Evolutionary conservation across 306 rosid species (phyloP).

Genomic region (Vigna radiata): DNA sequence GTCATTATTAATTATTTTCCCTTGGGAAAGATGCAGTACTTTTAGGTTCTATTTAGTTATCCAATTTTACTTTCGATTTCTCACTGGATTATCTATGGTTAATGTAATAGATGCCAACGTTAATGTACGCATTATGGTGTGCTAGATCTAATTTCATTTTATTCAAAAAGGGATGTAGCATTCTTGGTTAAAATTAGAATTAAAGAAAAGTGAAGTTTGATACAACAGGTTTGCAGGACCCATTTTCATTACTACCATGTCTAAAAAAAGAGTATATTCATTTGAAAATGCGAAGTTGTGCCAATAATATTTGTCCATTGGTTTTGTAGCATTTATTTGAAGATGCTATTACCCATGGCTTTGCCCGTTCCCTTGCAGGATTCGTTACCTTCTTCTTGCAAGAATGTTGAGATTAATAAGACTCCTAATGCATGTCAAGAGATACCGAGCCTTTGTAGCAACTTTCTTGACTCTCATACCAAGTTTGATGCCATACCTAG

Average conservation of each 20-base stretch:
- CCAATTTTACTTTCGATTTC: constrained; percentile 13
- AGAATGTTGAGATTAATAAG: constrained; percentile 92
- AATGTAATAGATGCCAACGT: background rate
- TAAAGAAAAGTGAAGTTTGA: too few relatives aligned
- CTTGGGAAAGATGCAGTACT: constrained; percentile 13
- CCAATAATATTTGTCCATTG: constrained; percentile 20
- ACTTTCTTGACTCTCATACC: constrained; percentile 94
- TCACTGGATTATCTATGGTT: background rate
- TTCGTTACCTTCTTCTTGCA: constrained; percentile 96
- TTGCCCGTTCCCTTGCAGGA: constrained; percentile 64
- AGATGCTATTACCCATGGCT: constrained; percentile 22
- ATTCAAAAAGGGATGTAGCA: background rate
- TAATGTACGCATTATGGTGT: background rate
- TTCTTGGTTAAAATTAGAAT: background rate
- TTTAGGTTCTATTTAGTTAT: constrained; percentile 8
- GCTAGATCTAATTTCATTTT: constrained; percentile 34
- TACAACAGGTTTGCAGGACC: background rate
- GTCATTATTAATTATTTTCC: constrained; percentile 8
- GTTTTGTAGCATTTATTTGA: constrained; percentile 28
- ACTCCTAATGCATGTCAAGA: constrained; percentile 84
- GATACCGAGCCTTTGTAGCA: constrained; percentile 87
- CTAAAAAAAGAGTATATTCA: constrained; percentile 16
- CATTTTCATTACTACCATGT: constrained; percentile 27
- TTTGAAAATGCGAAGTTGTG: constrained; percentile 22
- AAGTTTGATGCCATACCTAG: constrained; percentile 97